Evolutionary conservation across 2,329 filamentous ascomycete species (phyloP).

Genomic region (Arachnomyces sp.): DNA sequence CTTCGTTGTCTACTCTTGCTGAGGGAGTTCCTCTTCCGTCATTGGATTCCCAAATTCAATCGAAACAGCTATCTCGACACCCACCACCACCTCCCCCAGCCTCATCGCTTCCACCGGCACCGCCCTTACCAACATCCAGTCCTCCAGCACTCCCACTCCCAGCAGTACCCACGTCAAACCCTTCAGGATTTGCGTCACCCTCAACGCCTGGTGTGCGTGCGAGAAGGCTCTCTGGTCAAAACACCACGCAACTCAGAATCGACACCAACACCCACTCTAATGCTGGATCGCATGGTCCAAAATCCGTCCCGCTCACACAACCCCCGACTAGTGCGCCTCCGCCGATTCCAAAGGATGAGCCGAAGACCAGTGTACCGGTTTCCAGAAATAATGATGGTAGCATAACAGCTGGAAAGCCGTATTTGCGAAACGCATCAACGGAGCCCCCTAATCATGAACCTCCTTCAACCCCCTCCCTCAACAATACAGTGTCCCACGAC

Average conservation of each 20-base stretch:
- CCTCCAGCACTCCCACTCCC: conserved; percentile 17
- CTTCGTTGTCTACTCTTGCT: conserved; percentile 63
- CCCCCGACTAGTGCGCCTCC: conserved; percentile 17
- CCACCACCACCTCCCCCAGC: conserved; percentile 11
- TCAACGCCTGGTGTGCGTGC: conserved; percentile 55
- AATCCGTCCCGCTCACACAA: conserved; percentile 21
- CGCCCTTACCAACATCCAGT: conserved; percentile 44
- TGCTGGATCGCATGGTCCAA: conserved; percentile 17
- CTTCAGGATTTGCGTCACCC: conserved; percentile 26
- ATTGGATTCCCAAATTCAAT: conserved; percentile 26
- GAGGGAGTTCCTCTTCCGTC: conserved; percentile 48
- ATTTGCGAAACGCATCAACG: conserved; percentile 26
- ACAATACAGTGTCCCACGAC: conserved; percentile 40
- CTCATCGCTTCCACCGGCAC: conserved; percentile 14
- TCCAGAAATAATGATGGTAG: conserved; percentile 8
- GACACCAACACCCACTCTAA: conserved; percentile 54
- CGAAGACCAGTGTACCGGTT: conserved; percentile 14
- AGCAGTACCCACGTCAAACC: conserved; percentile 18
- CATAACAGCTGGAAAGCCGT: conserved; percentile 13
- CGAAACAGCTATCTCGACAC: conserved; percentile 24
- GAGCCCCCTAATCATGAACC: conserved; percentile 33
- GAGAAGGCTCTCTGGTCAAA: conserved; percentile 72
- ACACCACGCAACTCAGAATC: conserved; percentile 77
- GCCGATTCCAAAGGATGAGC: conserved; percentile 24
- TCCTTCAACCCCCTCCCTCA: conserved; percentile 34